Base-by-base conservation (phyloP, 345 rosid species). In the Erucastrum elatum region DNA sequence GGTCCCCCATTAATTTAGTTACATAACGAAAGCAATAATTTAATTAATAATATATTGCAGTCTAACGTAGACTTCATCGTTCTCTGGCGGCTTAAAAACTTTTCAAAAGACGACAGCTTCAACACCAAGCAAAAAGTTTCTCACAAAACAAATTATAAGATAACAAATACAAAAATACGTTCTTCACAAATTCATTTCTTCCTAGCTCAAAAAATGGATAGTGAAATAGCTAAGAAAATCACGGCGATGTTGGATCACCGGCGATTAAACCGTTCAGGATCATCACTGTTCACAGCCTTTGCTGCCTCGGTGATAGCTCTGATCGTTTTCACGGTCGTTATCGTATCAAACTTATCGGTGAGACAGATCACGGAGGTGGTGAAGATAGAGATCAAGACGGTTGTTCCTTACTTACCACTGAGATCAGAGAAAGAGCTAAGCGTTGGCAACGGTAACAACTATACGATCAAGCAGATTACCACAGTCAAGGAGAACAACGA, bases 311-410 rank as follows among this genome's bases (percentile, higher is more conserved):
- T 79, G n/a, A 2, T 84, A 0, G 7, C 87, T 74, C 78, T 86
- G 65, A 55, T 90, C 62, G 30, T 89, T 82, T 83, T 75, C 68
- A 81, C 83, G 10, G 79, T 84, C 49, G 27, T 74, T 25, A 27
- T 78, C 37, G 4, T 84, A 17, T 72, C 68, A 26, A 76, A 71
- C 17, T 59, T 73, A 75, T 72, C 77, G 3, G 17, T 71, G 13
- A n/a, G 64, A 26, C 74, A 33, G 26, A 26, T 62, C 27, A 69
- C 83, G 0, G 79, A 70, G 37, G 64, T 62, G 44, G 39, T 62
- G 71, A 51, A 66, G 1, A 41, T 75, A 70, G 79, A 80, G 71
- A 80, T 75, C 72, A 80, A 80, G 8, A 75, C 79, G 4, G 76
- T 69, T 29, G 56, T 76, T 72, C 68, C 34, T 13, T 41, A 61